Conservation (phyloP, 192 early-diverging fungal species). For the Paraglomus occultum region DNA sequence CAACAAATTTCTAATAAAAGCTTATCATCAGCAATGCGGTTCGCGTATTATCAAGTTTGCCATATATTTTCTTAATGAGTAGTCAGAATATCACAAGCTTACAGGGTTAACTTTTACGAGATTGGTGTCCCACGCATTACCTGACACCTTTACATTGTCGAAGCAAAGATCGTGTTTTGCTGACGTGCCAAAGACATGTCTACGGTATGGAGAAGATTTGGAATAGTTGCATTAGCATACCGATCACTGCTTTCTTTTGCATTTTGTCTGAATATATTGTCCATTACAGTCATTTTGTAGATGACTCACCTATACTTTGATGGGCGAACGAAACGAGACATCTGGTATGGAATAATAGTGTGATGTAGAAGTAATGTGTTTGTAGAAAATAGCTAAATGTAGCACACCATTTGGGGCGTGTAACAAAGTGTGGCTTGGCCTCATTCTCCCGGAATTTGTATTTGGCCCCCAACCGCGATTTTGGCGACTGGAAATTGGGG, state of each 20-base stretch:
- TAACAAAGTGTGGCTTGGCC: too few relatives aligned
- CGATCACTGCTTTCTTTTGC: not conserved
- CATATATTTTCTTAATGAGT: too few relatives aligned
- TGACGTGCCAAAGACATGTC: constrained; percentile 92
- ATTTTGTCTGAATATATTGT: not conserved
- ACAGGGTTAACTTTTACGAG: constrained; percentile 92
- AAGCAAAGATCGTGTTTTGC: constrained; percentile 89
- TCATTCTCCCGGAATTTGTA: too few relatives aligned
- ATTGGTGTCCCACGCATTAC: constrained; percentile 98
- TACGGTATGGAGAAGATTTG: constrained; percentile 25
- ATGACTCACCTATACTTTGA: constrained; percentile 67
- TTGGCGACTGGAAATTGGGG: too few relatives aligned
- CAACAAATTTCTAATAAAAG: constrained; percentile 56
- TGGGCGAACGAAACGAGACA: constrained; percentile 78
- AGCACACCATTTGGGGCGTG: too few relatives aligned
- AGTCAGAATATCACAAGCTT: constrained; percentile 27
- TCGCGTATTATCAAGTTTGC: too few relatives aligned
- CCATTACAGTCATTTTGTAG: not conserved
- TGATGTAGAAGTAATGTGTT: too few relatives aligned
- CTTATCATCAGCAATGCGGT: not conserved
- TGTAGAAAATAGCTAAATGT: too few relatives aligned
- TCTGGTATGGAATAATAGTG: constrained; percentile 28
- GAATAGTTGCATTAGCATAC: not conserved
- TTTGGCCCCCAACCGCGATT: too few relatives aligned
- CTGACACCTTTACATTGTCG: constrained; percentile 88